Percentiles rank a stretch among this genome's conserved stretches.
phyloP scores from a whole-genome alignment of 2,329 filamentous ascomycete species.

The Colletotrichum melonis region DNA sequence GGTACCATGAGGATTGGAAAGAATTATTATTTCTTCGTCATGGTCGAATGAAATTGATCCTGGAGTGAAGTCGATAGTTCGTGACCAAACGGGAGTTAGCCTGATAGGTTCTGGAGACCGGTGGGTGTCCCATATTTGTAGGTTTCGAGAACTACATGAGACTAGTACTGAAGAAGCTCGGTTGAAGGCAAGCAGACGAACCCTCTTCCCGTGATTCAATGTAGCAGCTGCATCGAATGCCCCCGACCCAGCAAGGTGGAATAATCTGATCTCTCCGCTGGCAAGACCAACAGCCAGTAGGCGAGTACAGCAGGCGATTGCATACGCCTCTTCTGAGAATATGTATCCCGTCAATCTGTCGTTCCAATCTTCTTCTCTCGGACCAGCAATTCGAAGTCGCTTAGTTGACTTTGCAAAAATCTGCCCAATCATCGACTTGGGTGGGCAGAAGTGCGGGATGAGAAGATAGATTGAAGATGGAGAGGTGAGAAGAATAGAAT shows the following conservation, averaged over 20 bases:
- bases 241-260: not conserved
- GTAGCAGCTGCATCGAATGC: not conserved
- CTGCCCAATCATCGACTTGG: not conserved
- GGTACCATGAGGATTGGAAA: not conserved
- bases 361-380: not conserved
- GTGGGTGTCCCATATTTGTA: not conserved
- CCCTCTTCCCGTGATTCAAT: not conserved
- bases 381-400: not conserved
- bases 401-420: not conserved
- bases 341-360: not conserved
- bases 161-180: not conserved
- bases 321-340: not conserved
- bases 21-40: not conserved
- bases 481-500: not conserved
- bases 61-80: not conserved
- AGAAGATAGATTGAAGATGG: not conserved
- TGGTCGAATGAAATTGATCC: not conserved
- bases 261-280: not conserved
- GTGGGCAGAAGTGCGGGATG: not conserved
- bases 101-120: not conserved
- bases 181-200: not conserved
- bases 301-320: not conserved
- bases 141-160: not conserved
- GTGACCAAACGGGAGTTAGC: not conserved
- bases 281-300: not conserved